Evolutionary conservation across 169 alveolate genomes (phyloP), one percentile per base, ranked within the genome.

Genomic region (Plasmodium cynomolgi): DNA sequence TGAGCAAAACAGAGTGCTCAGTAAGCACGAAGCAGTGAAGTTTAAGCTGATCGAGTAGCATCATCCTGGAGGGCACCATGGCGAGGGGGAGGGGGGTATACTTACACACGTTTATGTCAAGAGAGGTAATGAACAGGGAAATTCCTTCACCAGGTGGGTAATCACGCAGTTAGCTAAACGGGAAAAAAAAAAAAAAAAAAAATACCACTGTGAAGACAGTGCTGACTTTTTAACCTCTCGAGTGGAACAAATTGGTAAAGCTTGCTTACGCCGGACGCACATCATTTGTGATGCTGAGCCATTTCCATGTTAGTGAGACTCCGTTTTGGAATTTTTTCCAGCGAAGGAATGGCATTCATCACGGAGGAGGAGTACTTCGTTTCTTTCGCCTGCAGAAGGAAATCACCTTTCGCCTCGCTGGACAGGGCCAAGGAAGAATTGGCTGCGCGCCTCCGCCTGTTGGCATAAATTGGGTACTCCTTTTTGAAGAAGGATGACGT

Each of bases 1-100:
- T 20, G 84, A 47, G 31, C 39, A 91, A 47, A 81, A 83, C 83
- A 73, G 50, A 8, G 58, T 81, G 23, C 77, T 91, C 62, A 91
- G 68, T 41, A 91, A 50, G 44, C 95, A 91, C 84, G 84, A 91
- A 39, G 95, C 95, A 5, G 71, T 91, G 23, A 91, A 91, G 84
- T 91, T 91, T 82, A 91, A 39, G 44, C 39, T 91, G 92, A 72
- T 56, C 4, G 34, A 91, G 83, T 88, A 23, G 82, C 26, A 8
- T 68, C 37, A 80, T 29, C 34, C 39, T 31, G 13, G 77, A 34
- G n/a, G 74, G 58, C 17, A 7, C 20, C 58, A 13, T 37, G 44
- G 44, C 44, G 44, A 37, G 44, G 58, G 58, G 58, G 58, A n/a
- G 58, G 58, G 58, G 58, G 17, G 6, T 11, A 47, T 9, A 47